A percentile compares a stretch with the other conserved stretches of the same genome.
Evolutionary conservation across 768 basidiomycete species (phyloP).

Genomic region (Suillus sp.): DNA sequence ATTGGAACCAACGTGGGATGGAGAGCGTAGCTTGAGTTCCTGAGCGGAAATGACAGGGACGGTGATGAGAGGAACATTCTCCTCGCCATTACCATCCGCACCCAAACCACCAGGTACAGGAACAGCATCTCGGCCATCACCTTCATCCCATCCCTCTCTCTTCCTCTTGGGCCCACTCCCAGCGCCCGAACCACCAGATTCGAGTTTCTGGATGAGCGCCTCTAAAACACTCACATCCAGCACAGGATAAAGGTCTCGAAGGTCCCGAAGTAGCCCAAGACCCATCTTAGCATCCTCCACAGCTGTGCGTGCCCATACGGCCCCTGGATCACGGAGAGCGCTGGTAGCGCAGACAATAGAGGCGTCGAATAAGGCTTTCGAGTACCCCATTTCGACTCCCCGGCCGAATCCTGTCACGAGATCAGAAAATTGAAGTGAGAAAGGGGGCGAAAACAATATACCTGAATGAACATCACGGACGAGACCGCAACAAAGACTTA

Average conservation of each 20-base stretch:
- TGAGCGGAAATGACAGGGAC: neutral
- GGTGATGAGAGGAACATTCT: neutral
- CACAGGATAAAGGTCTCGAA: neutral
- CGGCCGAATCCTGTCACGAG: neutral
- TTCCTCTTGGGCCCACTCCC: neutral
- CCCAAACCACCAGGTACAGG: neutral
- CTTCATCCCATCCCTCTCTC: constrained; percentile 6
- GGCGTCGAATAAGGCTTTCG: constrained; percentile 64
- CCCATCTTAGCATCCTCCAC: constrained; percentile 47
- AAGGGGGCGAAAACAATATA: neutral
- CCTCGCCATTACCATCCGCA: neutral
- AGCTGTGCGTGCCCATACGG: constrained; percentile 50
- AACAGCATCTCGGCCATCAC: constrained; percentile 6
- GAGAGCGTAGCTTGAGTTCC: neutral
- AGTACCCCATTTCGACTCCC: constrained; percentile 5
- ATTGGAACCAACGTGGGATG: neutral
- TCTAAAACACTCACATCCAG: constrained; percentile 11
- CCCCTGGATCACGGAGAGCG: constrained; percentile 53
- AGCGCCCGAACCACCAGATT: neutral
- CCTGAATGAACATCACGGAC: neutral
- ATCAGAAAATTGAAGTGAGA: neutral
- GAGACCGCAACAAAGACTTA: constrained; percentile 5
- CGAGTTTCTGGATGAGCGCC: constrained; percentile 3
- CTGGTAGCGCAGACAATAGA: constrained; percentile 65
- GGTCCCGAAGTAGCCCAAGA: constrained; percentile 45